Evolutionary conservation across 148 eudicot genomes (phyloP), one percentile per base, ranked within the genome.

Genomic region (Persicaria tinctoria): DNA sequence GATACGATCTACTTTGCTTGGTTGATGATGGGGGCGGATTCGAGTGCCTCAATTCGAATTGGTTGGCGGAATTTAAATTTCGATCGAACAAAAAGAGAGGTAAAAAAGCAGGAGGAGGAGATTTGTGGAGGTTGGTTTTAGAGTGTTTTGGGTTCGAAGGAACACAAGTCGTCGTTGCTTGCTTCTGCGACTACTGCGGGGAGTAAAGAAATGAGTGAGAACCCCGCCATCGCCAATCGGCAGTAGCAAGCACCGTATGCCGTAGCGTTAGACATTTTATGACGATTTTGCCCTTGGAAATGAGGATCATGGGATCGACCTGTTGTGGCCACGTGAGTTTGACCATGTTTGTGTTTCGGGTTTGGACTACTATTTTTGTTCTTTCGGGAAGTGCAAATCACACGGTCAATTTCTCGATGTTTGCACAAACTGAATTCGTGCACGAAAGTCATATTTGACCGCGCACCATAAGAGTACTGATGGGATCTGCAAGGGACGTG

Each of bases 1-100:
- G 70, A 66, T 66, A 66, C 13, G 48, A 66, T 66, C 70, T 66
- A 66, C 18, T 18, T 57, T 57, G 46, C 68, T 63, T 63, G 66
- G 45, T 27, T 63, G 41, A 32, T 32, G 41, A 3, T 5, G 27
- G 68, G 16, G 16, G 70, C 47, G 70, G 70, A 66, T 38, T 66
- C 48, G 46, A 66, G 47, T 41, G 12, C 8, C 14, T 11, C 3
- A 38, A 13, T 10, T 63, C 46, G 18, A 5, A 44, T 41, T 66
- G 70, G 41, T 13, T 66, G 3, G 4, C 18, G 14, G 9, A 5
- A 11, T 63, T 32, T 2, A 10, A 9, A 32, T 44, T 66, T 41
- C 5, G 32, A 66, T 41, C 48, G 70, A 66, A 38, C 17, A 66
- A 44, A 47, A 66, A 32, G 7, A 38, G 68, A 60, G 7, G 12